Evolutionary conservation across 2,329 filamentous ascomycete species (phyloP).

Genomic region (Daldinia sp.): DNA sequence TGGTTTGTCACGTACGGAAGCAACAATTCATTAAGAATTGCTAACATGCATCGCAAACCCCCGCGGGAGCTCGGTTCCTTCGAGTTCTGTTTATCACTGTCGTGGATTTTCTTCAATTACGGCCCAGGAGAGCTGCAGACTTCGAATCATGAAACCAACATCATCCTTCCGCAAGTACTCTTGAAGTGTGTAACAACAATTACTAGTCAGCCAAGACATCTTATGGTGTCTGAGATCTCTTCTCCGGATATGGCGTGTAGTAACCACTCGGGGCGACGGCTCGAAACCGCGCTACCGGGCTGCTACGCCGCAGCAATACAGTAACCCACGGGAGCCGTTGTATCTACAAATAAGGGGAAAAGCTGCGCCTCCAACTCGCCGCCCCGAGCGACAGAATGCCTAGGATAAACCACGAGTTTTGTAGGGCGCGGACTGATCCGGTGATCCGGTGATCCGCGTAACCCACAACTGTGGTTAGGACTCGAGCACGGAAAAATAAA

Average conservation of each 20-base stretch:
- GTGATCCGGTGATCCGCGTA: slow-evolving; percentile 5
- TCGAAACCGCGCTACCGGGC: slow-evolving; percentile 12
- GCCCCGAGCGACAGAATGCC: background rate
- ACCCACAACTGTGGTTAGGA: background rate
- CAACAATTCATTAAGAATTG: background rate
- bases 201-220: background rate
- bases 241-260: slow-evolving; percentile 9
- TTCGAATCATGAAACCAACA: background rate
- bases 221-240: background rate
- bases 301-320: slow-evolving; percentile 12
- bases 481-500: background rate
- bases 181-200: background rate
- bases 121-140: background rate
- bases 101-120: background rate
- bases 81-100: background rate
- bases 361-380: slow-evolving; percentile 11
- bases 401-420: slow-evolving; percentile 3
- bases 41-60: background rate
- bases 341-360: background rate
- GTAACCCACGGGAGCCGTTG: slow-evolving; percentile 10
- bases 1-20: slow-evolving; percentile 8
- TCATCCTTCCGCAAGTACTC: background rate
- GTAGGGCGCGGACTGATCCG: slow-evolving; percentile 5
- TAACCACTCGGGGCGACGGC: slow-evolving; percentile 7
- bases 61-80: background rate